Evolutionary conservation across 352 stramenopile genomes (phyloP).

Genomic region (Globisporangium perplexum): DNA sequence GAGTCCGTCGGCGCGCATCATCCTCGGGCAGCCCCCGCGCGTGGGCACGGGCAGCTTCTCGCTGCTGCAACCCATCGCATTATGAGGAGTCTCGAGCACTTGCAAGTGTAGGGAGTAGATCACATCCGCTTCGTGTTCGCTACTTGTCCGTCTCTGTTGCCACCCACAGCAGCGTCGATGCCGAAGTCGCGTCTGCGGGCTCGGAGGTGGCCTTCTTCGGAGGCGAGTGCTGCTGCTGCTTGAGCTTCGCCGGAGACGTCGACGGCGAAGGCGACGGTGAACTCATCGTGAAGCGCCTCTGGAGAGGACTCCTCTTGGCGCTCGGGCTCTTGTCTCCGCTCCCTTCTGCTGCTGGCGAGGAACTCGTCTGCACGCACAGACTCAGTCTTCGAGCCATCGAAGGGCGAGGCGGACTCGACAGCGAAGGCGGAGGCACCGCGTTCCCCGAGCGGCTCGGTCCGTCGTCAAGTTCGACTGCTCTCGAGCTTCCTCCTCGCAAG

Average conservation of each 20-base stretch:
- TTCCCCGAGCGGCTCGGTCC: neutral
- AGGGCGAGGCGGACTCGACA: conserved; percentile 9
- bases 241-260: conserved; percentile 7
- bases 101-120: conserved; percentile 1
- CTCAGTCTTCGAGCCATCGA: conserved; percentile 30
- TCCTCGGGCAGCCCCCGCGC: conserved; percentile 91
- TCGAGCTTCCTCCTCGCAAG: conserved; percentile 15
- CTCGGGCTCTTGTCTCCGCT: conserved; percentile 2
- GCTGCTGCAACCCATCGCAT: conserved; percentile 84
- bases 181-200: neutral
- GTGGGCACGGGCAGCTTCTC: conserved; percentile 96
- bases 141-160: neutral
- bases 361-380: conserved; percentile 29
- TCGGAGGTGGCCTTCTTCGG: neutral
- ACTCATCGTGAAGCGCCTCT: conserved; percentile 36
- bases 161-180: neutral
- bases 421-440: conserved; percentile 6
- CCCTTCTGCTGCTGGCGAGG: neutral
- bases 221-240: neutral
- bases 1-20: conserved; percentile 93
- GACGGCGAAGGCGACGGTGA: conserved; percentile 8
- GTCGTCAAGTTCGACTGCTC: neutral
- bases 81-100: conserved; percentile 30
- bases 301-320: conserved; percentile 22
- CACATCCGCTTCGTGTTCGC: neutral